Evolutionary conservation across 2,329 filamentous ascomycete genomes (phyloP), one percentile per base, ranked within the genome.

Genomic region (Cordyceps javanica): DNA sequence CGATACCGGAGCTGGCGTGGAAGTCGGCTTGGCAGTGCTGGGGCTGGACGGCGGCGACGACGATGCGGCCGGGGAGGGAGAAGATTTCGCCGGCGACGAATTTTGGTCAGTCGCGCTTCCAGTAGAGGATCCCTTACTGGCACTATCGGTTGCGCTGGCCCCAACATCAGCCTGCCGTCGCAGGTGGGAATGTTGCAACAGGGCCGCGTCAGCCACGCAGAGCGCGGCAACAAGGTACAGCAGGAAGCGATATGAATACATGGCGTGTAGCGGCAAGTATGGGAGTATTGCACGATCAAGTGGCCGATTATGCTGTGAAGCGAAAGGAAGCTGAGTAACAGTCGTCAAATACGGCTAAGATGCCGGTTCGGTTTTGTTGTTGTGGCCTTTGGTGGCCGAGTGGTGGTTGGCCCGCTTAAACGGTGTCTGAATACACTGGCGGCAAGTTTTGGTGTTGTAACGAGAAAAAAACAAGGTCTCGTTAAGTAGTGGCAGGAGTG

Each of bases 151-250:
- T 16, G 64, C 26, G 3, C 63, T 38, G 14, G 52, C 58, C 38
- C 60, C 58, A 42, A 65, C 16, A 21, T 49, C 49, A 9, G 41
- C 56, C 41, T 48, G 64, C 30, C 60, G 64, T 54, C 56, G 61
- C 25, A 62, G 60, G 21, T 61, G 19, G 59, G 62, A 60, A 42
- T 60, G 36, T 61, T 72, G 61, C 60, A 69, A 59, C 63, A 65
- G 67, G 28, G 69, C 67, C 53, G 72, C 80, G 63, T 82, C 77
- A 45, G 75, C 75, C 38, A 78, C 69, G 46, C 72, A 72, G 55
- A 77, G 77, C 53, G 82, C 69, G 44, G 76, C 77, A 62, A 80
- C 68, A 61, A 82, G 65, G 58, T 83, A 68, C 59, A 82, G 66
- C 64, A 76, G 72, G 34, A 81, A 59, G 51, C 78, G 63, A 58